Evolutionary conservation across 2,329 filamentous ascomycete genomes (phyloP).

Genomic region (Westerdykella sp.): DNA sequence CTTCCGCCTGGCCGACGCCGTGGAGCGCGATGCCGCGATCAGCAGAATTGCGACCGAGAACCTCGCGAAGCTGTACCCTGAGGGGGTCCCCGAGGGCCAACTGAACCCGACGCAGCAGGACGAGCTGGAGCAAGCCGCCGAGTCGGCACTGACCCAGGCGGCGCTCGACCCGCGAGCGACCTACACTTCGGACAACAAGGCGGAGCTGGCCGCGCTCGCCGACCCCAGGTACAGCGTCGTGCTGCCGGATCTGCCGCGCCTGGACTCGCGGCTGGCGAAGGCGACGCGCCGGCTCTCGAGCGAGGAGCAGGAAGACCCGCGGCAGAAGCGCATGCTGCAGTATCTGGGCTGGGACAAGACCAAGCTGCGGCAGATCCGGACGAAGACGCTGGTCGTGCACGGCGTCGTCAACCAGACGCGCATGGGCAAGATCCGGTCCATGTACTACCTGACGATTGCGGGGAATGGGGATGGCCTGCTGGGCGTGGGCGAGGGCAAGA

Average conservation of each 20-base stretch:
- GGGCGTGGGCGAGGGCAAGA: conserved; percentile 87
- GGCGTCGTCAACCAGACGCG: conserved; percentile 87
- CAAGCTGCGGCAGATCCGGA: conserved; percentile 49
- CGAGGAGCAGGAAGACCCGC: conserved; percentile 41
- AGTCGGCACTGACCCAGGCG: conserved; percentile 30
- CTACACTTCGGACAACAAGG: conserved; percentile 46
- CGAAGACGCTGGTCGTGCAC: conserved; percentile 69
- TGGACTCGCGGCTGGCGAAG: conserved; percentile 34
- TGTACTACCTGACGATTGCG: conserved; percentile 71
- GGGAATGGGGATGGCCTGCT: conserved; percentile 82
- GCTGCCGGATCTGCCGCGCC: conserved; percentile 47
- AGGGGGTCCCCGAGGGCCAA: conserved; percentile 30
- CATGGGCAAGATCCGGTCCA: conserved; percentile 81
- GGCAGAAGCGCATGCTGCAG: conserved; percentile 49
- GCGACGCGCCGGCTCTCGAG: conserved; percentile 25
- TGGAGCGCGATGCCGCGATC: conserved; percentile 29
- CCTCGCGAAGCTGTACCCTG: conserved; percentile 32
- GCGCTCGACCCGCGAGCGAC: conserved; percentile 39
- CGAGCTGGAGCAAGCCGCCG: conserved; percentile 21
- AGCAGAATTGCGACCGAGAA: conserved; percentile 28
- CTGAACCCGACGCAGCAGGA: conserved; percentile 12
- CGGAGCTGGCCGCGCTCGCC: conserved; percentile 44
- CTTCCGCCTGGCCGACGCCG: conserved; percentile 24
- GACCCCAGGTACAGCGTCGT: conserved; percentile 42
- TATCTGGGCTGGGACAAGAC: conserved; percentile 50